Evolutionary conservation across 768 basidiomycete species (phyloP).

Genomic region (Cystofilobasidium capitatum): DNA sequence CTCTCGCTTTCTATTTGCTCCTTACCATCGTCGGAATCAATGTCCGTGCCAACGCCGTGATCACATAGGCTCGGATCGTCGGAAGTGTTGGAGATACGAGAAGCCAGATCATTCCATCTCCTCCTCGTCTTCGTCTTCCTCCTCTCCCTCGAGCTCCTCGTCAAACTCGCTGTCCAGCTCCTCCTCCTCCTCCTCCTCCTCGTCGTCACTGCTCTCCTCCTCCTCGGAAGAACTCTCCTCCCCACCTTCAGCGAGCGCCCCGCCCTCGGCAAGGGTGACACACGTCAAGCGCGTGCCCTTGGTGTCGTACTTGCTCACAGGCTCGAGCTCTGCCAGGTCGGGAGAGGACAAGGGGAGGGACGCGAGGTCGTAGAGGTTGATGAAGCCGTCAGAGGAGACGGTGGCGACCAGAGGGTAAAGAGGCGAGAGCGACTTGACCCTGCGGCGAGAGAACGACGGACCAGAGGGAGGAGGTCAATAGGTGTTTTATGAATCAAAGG

Average conservation of each 20-base stretch:
- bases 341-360: conserved; percentile 2
- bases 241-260: not conserved
- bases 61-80: no score
- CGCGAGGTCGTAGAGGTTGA: conserved; percentile 39
- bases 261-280: conserved; percentile 38
- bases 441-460: conserved; percentile 14
- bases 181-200: conserved; percentile 2
- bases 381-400: conserved; percentile 78
- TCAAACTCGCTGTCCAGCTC: conserved; percentile 17
- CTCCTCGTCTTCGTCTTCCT: conserved; percentile 19
- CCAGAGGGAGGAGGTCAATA: not conserved
- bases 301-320: conserved; percentile 65
- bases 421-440: conserved; percentile 36
- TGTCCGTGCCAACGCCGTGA: no score
- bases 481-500: not conserved
- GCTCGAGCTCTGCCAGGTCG: conserved; percentile 39
- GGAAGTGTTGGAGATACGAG: no score
- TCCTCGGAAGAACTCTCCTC: not conserved
- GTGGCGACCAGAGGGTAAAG: conserved; percentile 48
- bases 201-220: not conserved
- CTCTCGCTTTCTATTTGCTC: no score
- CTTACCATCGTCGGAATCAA: no score
- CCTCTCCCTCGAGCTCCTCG: conserved; percentile 8
- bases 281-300: conserved; percentile 81
- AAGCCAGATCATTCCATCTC: conserved; percentile 3